These are phyloP conservation scores for Termitomyces titanicus DNA, from an alignment of 768 basidiomycete genomes.

Conservation along the genomic window DNA sequence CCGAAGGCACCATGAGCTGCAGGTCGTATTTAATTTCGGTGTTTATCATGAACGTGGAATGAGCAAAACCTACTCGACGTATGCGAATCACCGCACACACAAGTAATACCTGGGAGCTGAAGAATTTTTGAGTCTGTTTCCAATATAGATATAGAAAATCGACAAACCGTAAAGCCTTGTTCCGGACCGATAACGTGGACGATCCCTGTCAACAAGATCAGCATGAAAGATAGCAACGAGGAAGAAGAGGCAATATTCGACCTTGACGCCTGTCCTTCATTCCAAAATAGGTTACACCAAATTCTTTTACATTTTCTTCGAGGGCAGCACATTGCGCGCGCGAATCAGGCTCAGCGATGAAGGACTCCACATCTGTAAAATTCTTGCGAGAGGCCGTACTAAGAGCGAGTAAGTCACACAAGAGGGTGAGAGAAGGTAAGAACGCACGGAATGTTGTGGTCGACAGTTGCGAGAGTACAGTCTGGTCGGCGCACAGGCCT, in stretches of 20 bases:
- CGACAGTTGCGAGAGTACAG: slow-evolving; percentile 86
- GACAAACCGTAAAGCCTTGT: slow-evolving; percentile 81
- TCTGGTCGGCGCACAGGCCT: slow-evolving; percentile 80
- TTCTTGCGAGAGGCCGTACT: slow-evolving; percentile 75
- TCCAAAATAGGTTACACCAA: slow-evolving; percentile 89
- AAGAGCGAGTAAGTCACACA: slow-evolving; percentile 5
- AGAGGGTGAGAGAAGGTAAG: neutral
- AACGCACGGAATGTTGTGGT: slow-evolving; percentile 84
- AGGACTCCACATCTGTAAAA: slow-evolving; percentile 65
- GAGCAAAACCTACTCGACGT: slow-evolving; percentile 67
- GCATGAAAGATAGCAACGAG: slow-evolving; percentile 1
- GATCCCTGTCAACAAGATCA: slow-evolving; percentile 46
- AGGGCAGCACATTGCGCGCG: slow-evolving; percentile 79
- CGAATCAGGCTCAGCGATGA: slow-evolving; percentile 83
- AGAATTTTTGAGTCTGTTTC: neutral
- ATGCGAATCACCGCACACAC: slow-evolving; percentile 92
- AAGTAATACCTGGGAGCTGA: slow-evolving; percentile 73
- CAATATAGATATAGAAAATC: neutral
- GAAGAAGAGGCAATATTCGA: slow-evolving; percentile 21
- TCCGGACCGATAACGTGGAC: slow-evolving; percentile 92
- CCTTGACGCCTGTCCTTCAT: slow-evolving; percentile 88
- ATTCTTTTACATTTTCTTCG: slow-evolving; percentile 88
- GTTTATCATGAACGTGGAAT: neutral
- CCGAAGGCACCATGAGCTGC: slow-evolving; percentile 90
- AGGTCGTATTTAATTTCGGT: neutral